These are phyloP conservation scores for Monosporascus sp. DNA, from an alignment of 2,329 filamentous ascomycete species.

Conservation along the genomic window DNA sequence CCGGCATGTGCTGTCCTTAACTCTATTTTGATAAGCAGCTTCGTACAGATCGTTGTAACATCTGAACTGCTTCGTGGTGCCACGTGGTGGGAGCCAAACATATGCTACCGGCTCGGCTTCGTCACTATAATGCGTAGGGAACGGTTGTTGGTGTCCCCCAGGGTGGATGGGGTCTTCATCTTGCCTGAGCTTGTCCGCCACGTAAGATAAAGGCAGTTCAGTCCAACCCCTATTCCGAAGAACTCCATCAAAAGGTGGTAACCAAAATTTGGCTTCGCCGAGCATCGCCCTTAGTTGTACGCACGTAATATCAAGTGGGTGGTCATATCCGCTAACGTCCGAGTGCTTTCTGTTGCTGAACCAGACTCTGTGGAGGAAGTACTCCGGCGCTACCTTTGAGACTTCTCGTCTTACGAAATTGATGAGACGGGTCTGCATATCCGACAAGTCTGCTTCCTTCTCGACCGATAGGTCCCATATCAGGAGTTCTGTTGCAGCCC, in stretches of 20 bases:
- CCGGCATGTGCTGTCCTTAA: constrained; percentile 8
- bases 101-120: constrained; percentile 25
- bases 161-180: not conserved
- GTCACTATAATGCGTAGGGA: constrained; percentile 18
- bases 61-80: constrained; percentile 18
- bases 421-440: constrained; percentile 42
- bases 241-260: constrained; percentile 28
- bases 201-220: constrained; percentile 17
- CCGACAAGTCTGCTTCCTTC: constrained; percentile 27
- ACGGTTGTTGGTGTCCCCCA: constrained; percentile 5
- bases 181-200: not conserved
- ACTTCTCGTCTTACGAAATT: constrained; percentile 27
- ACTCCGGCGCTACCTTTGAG: constrained; percentile 22
- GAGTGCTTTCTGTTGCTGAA: constrained; percentile 24
- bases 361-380: constrained; percentile 39
- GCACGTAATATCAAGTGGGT: constrained; percentile 39
- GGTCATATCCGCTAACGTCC: constrained; percentile 23
- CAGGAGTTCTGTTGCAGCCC: constrained; percentile 39
- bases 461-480: constrained; percentile 44
- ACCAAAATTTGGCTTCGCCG: constrained; percentile 22
- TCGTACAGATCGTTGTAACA: constrained; percentile 42
- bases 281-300: constrained; percentile 29
- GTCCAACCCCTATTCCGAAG: constrained; percentile 34
- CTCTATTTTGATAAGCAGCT: constrained; percentile 22
- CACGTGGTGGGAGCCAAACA: constrained; percentile 43